Conservation (phyloP, 1,139 yeast genomes). For the Taiozyma sp. region DNA sequence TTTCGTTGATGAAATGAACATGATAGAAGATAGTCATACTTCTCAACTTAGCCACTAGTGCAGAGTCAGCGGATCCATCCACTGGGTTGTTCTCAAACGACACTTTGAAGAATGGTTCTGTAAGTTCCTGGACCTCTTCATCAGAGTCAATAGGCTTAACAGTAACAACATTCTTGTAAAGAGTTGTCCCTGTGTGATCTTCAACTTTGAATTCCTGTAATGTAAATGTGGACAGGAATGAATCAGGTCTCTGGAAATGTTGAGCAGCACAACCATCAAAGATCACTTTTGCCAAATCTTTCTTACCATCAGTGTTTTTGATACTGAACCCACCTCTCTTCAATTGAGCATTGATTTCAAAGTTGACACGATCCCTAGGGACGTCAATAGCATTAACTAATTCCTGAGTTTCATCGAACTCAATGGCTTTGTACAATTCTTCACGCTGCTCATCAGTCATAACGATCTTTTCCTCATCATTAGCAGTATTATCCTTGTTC, state of each 20-base stretch:
- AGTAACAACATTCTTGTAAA: slow-evolving; percentile 84
- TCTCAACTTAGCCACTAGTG: slow-evolving; percentile 63
- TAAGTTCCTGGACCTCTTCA: slow-evolving; percentile 18
- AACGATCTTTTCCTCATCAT: slow-evolving; percentile 27
- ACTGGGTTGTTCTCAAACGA: slow-evolving; percentile 84
- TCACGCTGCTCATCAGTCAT: slow-evolving; percentile 66
- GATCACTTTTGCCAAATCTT: slow-evolving; percentile 65
- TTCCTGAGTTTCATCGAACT: slow-evolving; percentile 68
- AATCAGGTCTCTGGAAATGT: slow-evolving; percentile 73
- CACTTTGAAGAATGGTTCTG: slow-evolving; percentile 69
- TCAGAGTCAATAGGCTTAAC: slow-evolving; percentile 56
- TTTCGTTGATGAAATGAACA: slow-evolving; percentile 70
- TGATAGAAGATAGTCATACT: slow-evolving; percentile 91
- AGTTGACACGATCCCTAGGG: slow-evolving; percentile 67
- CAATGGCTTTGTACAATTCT: slow-evolving; percentile 91
- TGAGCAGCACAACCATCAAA: slow-evolving; percentile 81
- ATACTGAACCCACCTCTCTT: slow-evolving; percentile 74
- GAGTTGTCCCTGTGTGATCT: slow-evolving; percentile 71
- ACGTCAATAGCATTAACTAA: slow-evolving; percentile 50
- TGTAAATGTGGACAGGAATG: slow-evolving; percentile 65
- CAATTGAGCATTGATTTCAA: slow-evolving; percentile 64
- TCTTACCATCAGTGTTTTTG: slow-evolving; percentile 31
- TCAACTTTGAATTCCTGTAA: slow-evolving; percentile 79
- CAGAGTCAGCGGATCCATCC: slow-evolving; percentile 78
- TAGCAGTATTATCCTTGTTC: slow-evolving; percentile 24